Conservation (phyloP, 345 rosid genomes). For the Salix suchowensis region DNA sequence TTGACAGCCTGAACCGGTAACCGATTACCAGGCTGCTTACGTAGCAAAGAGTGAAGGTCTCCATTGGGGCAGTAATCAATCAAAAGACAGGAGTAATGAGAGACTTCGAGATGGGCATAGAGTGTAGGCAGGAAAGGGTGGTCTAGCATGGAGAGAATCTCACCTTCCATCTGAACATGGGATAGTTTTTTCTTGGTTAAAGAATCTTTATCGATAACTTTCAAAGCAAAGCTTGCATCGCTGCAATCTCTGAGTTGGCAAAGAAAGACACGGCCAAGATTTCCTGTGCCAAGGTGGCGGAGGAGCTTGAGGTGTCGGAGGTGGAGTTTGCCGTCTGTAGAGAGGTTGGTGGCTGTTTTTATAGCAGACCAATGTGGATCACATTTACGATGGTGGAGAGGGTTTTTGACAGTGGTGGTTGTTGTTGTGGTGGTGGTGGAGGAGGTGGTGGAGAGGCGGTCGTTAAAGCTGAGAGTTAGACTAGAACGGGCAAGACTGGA, state of each 20-base stretch:
- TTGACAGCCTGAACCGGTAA: constrained; percentile 73
- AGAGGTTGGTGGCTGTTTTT: neutral
- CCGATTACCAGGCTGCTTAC: constrained; percentile 52
- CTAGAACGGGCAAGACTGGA: neutral
- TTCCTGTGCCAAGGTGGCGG: constrained; percentile 81
- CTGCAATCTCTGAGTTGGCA: constrained; percentile 43
- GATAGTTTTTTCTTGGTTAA: constrained; percentile 70
- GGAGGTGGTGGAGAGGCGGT: neutral
- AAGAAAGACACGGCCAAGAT: constrained; percentile 82
- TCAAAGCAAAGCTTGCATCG: constrained; percentile 56
- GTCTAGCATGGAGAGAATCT: constrained; percentile 74
- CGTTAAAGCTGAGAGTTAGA: neutral
- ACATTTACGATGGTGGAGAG: neutral
- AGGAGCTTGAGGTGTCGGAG: constrained; percentile 71
- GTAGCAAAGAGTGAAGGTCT: constrained; percentile 76
- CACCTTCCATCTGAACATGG: constrained; percentile 80
- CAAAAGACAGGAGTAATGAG: constrained; percentile 79
- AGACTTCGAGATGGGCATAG: constrained; percentile 83
- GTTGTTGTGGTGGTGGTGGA: neutral
- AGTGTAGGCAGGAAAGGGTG: constrained; percentile 91
- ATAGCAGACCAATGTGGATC: neutral
- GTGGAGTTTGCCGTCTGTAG: constrained; percentile 19
- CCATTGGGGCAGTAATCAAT: constrained; percentile 98
- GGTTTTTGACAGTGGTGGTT: neutral
- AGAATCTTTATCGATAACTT: constrained; percentile 78